phyloP scores from a whole-genome alignment of 352 stramenopile genomes.

The Pythium sp. region DNA sequence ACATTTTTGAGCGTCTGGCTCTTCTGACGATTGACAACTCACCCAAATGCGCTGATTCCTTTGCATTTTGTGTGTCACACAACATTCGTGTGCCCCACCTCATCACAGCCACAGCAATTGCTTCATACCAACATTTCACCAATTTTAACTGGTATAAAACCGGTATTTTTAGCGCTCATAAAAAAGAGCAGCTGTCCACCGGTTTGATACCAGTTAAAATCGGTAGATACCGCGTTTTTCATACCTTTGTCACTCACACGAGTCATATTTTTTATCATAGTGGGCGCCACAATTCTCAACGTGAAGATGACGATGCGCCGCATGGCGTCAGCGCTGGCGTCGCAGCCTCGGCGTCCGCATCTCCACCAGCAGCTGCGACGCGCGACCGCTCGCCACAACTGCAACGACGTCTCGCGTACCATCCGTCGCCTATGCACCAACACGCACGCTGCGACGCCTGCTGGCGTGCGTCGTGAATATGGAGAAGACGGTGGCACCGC shows the following conservation, averaged over 20 bases:
- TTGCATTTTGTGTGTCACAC: not conserved
- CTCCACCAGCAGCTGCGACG: not conserved
- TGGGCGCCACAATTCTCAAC: not conserved
- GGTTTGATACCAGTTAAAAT: no score
- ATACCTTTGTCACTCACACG: not conserved
- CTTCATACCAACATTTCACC: no score
- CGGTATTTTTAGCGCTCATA: no score
- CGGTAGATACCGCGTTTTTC: no score
- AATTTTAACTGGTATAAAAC: no score
- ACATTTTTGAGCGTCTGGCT: not conserved
- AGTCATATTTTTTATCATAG: not conserved
- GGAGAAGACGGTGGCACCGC: not conserved
- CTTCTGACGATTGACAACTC: not conserved
- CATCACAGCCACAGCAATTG: no score
- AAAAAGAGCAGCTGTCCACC: not conserved
- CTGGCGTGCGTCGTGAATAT: not conserved
- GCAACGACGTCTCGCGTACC: not conserved
- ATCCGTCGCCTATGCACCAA: not conserved
- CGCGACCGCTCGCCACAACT: not conserved
- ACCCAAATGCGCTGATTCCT: not conserved
- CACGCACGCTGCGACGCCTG: conserved; percentile 1
- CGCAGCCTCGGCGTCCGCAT: not conserved
- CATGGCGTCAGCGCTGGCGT: conserved; percentile 9
- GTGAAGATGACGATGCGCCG: not conserved
- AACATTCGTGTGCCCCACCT: not conserved